Conservation (phyloP, 164 flowering plant genomes). For the Umbilicus rupestris region DNA sequence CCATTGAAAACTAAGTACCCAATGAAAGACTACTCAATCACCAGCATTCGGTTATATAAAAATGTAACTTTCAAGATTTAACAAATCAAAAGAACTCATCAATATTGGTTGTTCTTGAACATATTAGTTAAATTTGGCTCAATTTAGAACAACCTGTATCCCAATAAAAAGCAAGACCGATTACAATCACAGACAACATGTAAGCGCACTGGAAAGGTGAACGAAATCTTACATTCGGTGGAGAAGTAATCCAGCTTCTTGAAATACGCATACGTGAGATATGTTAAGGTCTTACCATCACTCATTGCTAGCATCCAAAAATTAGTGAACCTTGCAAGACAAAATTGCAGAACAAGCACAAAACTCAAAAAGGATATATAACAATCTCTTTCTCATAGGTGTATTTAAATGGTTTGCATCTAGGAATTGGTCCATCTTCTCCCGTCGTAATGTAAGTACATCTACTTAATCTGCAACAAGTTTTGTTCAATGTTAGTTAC, state of each 20-base stretch:
- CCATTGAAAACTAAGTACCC: slow-evolving; percentile 2
- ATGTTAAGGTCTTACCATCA: neutral
- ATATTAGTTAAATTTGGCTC: neutral
- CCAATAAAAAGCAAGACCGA: neutral
- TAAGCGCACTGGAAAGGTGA: neutral
- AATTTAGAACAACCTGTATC: neutral
- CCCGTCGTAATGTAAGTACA: slow-evolving; percentile 89
- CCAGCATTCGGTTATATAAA: neutral
- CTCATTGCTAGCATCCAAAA: neutral
- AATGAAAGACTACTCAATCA: neutral
- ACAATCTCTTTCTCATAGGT: slow-evolving; percentile 99
- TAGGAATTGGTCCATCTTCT: slow-evolving; percentile 97
- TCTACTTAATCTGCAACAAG: slow-evolving; percentile 65
- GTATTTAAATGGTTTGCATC: slow-evolving; percentile 99
- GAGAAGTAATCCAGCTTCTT: slow-evolving; percentile 97
- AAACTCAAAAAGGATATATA: slow-evolving; percentile 70
- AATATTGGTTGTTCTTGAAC: neutral
- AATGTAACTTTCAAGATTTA: neutral
- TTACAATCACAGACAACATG: neutral
- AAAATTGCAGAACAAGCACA: slow-evolving; percentile 2
- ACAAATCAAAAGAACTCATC: neutral
- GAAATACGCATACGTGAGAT: slow-evolving; percentile 91
- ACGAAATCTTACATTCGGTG: slow-evolving; percentile 72
- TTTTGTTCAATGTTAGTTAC: slow-evolving; percentile 8
- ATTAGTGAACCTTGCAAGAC: neutral